These are phyloP conservation scores for Pouteria glomerata DNA, from an alignment of 148 eudicot genomes.

Conservation along the genomic window DNA sequence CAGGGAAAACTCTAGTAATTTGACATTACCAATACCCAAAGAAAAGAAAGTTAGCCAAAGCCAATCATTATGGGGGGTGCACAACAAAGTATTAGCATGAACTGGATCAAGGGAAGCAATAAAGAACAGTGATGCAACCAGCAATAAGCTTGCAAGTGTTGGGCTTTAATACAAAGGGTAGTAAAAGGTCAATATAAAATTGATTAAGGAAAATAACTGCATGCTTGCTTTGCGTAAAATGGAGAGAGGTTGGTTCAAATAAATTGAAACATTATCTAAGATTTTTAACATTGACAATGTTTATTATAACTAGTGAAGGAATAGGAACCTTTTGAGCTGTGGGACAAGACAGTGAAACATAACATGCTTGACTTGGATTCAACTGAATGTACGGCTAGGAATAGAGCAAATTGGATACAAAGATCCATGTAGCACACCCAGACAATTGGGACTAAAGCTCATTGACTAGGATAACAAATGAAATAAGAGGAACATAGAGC, in stretches of 20 bases:
- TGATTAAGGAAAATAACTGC: not conserved
- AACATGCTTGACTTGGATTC: not conserved
- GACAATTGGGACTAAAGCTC: not conserved
- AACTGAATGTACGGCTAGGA: not conserved
- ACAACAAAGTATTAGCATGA: not conserved
- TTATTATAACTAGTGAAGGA: not conserved
- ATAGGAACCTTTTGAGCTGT: not conserved
- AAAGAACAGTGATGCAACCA: not conserved
- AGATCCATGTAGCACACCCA: not conserved
- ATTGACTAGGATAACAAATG: too few relatives aligned
- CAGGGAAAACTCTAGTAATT: not conserved
- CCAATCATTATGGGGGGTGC: not conserved
- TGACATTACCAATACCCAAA: not conserved
- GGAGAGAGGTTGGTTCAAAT: not conserved
- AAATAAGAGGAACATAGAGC: not conserved
- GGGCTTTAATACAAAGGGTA: not conserved
- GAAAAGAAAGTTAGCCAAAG: not conserved
- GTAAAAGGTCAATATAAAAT: too few relatives aligned
- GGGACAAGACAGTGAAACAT: not conserved
- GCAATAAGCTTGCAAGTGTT: not conserved
- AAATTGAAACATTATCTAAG: too few relatives aligned
- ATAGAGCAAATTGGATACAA: not conserved
- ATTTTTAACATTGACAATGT: too few relatives aligned
- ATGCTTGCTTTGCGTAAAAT: not conserved
- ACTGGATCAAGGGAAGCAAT: not conserved